Percentiles rank a stretch among this genome's conserved stretches.
Conservation (phyloP, 495 filamentous ascomycete genomes). For the Penicillium pulvis region DNA sequence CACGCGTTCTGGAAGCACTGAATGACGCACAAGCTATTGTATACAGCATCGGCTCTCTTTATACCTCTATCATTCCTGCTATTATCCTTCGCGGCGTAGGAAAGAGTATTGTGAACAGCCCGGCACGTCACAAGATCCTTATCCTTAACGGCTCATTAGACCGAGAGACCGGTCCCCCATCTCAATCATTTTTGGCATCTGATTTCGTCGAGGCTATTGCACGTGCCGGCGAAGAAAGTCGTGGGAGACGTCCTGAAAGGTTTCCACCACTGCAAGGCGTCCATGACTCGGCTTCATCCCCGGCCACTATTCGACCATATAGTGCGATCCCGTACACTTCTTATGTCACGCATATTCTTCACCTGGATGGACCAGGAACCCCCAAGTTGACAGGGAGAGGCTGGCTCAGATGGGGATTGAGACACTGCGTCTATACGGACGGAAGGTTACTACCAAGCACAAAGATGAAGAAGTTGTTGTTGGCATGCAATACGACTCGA, state of each 20-base stretch:
- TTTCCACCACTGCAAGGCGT: conserved; percentile 6
- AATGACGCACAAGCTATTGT: conserved; percentile 65
- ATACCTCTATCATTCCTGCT: conserved; percentile 76
- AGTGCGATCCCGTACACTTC: conserved; percentile 38
- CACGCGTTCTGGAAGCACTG: conserved; percentile 71
- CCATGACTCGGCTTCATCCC: conserved; percentile 9
- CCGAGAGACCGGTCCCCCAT: conserved; percentile 75
- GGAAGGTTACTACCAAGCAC: conserved; percentile 48
- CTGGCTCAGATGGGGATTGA: conserved; percentile 71
- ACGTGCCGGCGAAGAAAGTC: conserved; percentile 56
- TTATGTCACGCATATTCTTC: conserved; percentile 85
- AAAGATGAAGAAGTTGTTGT: conserved; percentile 29
- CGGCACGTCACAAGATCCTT: conserved; percentile 72
- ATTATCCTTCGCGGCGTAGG: conserved; percentile 50
- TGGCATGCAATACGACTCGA: conserved; percentile 76
- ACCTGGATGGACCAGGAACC: conserved; percentile 71
- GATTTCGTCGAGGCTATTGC: conserved; percentile 83
- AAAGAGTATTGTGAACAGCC: conserved; percentile 38
- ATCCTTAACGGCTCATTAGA: conserved; percentile 83
- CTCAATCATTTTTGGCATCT: conserved; percentile 61
- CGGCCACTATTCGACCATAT: conserved; percentile 15
- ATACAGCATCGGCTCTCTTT: conserved; percentile 89
- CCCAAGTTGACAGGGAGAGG: conserved; percentile 66
- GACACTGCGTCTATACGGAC: conserved; percentile 73
- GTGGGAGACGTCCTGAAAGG: conserved; percentile 28